A percentile compares a stretch with the other conserved stretches of the same genome.
Conservation (phyloP, 345 rosid species). For the Punica granatum region DNA sequence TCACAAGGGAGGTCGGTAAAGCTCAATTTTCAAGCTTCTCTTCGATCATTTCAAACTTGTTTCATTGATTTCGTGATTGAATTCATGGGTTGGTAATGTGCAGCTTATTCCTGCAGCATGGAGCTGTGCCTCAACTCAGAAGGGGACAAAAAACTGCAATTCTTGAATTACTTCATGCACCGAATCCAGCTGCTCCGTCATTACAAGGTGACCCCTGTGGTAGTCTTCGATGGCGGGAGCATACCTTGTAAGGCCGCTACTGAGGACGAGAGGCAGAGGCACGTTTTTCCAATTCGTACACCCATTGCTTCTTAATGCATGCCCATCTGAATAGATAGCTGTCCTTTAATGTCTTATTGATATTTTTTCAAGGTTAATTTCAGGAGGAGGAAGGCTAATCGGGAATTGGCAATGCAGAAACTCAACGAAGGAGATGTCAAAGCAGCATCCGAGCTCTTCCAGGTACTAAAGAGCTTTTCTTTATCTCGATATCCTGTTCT, state of each 20-base stretch:
- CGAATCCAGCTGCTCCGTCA: constrained; percentile 61
- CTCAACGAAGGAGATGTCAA: constrained; percentile 61
- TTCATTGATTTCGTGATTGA: background rate
- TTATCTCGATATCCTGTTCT: background rate
- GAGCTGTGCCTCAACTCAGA: constrained; percentile 70
- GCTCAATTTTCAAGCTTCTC: background rate
- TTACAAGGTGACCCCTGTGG: constrained; percentile 59
- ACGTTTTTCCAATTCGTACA: background rate
- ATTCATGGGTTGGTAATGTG: background rate
- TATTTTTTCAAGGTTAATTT: background rate
- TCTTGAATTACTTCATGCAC: constrained; percentile 77
- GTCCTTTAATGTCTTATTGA: background rate
- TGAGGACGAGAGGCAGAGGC: constrained; percentile 61
- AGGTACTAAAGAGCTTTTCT: constrained; percentile 30
- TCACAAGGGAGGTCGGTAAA: constrained; percentile 80
- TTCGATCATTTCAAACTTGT: background rate
- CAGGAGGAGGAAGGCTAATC: constrained; percentile 60
- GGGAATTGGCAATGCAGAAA: constrained; percentile 57
- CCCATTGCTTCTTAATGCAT: background rate
- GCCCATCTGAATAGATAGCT: background rate
- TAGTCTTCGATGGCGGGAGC: constrained; percentile 78
- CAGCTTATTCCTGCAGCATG: constrained; percentile 96
- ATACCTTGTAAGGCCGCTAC: constrained; percentile 77
- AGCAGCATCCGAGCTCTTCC: constrained; percentile 73
- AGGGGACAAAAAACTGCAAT: constrained; percentile 52